phyloP scores from a whole-genome alignment of 73 alveolate genomes.

The Tetrahymena thermophila region DNA sequence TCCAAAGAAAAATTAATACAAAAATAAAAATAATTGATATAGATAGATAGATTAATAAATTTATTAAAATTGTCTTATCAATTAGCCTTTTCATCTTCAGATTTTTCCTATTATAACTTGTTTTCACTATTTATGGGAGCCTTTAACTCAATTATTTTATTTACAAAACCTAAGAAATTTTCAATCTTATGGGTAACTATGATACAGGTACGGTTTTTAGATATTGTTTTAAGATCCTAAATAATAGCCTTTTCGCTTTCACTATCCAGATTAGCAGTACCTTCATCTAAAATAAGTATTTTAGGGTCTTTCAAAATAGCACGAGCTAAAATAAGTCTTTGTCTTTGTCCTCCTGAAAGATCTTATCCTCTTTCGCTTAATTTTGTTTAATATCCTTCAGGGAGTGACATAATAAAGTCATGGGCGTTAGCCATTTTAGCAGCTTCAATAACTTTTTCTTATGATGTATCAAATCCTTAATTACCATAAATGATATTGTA shows the following conservation, averaged over 20 bases:
- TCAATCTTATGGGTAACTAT: constrained; percentile 25
- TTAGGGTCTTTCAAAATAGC: constrained; percentile 35
- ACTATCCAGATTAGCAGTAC: constrained; percentile 20
- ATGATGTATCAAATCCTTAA: constrained; percentile 22
- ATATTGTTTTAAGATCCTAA: constrained; percentile 10
- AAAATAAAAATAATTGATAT: too few species aligned
- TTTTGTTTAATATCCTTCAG: constrained; percentile 11
- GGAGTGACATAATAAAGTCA: constrained; percentile 17
- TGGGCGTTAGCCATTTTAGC: constrained; percentile 43
- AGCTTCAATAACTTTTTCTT: constrained; percentile 27
- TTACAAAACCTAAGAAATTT: constrained; percentile 12
- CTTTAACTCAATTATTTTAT: constrained; percentile 7
- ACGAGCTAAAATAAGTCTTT: constrained; percentile 34
- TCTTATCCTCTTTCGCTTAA: constrained; percentile 12
- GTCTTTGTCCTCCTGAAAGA: constrained; percentile 32
- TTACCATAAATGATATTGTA: constrained; percentile 33
- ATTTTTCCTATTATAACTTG: background rate
- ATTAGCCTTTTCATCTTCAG: background rate
- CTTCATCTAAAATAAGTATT: constrained; percentile 40
- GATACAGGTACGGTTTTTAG: constrained; percentile 13
- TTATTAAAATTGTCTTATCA: background rate
- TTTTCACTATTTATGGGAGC: background rate
- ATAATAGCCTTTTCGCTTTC: constrained; percentile 18
- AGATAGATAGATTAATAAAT: too few species aligned
- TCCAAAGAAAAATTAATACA: too few species aligned